Evolutionary conservation across 23 red algal genomes (phyloP).

Genomic region (Gracilaria gracilis): DNA sequence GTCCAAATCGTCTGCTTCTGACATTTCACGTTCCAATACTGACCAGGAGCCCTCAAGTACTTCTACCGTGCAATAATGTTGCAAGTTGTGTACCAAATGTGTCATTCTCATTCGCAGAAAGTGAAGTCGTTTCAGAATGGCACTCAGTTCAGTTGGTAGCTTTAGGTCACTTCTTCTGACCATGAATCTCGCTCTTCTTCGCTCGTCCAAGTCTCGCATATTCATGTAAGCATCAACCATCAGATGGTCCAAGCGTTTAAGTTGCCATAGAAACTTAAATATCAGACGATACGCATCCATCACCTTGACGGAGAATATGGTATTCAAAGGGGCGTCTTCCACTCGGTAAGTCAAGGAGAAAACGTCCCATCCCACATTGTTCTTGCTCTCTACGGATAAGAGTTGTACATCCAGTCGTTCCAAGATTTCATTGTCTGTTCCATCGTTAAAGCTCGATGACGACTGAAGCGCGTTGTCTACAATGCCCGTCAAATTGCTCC

Average conservation of each 20-base stretch:
- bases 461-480: constrained; percentile 73
- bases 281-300: constrained; percentile 88
- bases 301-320: constrained; percentile 84
- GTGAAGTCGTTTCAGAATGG: constrained; percentile 65
- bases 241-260: constrained; percentile 83
- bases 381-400: constrained; percentile 34
- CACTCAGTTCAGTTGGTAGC: constrained; percentile 3
- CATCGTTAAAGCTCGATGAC: constrained; percentile 77
- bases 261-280: constrained; percentile 80
- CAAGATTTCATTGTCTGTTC: constrained; percentile 71
- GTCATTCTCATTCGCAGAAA: constrained; percentile 89
- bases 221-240: constrained; percentile 56
- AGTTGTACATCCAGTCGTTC: constrained; percentile 87
- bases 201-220: constrained; percentile 36
- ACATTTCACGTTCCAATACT: constrained; percentile 57
- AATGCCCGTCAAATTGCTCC: constrained; percentile 77
- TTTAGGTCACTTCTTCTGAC: not conserved
- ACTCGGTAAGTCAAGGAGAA: constrained; percentile 86
- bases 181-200: constrained; percentile 17
- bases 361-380: constrained; percentile 79
- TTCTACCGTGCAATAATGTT: constrained; percentile 91
- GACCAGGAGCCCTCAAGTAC: constrained; percentile 86
- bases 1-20: constrained; percentile 75
- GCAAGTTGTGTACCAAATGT: constrained; percentile 87
- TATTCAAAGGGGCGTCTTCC: constrained; percentile 87